These are phyloP conservation scores for Saturnispora zaruensis DNA, from an alignment of 805 yeast genomes.

Conservation along the genomic window DNA sequence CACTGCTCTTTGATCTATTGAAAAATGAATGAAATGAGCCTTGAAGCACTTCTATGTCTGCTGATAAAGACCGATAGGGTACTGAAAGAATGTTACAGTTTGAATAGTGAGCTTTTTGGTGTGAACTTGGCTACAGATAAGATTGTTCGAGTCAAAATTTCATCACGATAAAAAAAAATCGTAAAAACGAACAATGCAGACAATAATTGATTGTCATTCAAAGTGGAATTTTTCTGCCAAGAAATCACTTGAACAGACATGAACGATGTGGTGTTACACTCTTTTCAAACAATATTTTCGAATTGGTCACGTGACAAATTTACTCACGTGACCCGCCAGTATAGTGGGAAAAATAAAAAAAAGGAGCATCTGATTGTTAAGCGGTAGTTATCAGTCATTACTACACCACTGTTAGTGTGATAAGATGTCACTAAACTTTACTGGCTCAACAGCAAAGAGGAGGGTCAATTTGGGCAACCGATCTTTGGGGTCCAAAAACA, in stretches of 20 bases:
- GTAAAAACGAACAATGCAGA: too few species aligned
- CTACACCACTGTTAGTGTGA: background rate
- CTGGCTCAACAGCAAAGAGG: constrained; percentile 27
- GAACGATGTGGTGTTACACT: too few species aligned
- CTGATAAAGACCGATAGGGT: background rate
- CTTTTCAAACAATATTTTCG: too few species aligned
- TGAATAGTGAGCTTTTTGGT: too few species aligned
- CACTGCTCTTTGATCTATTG: background rate
- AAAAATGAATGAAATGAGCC: background rate
- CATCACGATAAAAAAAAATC: too few species aligned
- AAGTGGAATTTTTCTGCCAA: too few species aligned
- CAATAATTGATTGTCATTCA: too few species aligned
- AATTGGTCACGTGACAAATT: background rate
- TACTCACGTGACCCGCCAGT: background rate
- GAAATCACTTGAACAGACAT: too few species aligned
- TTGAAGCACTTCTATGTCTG: background rate
- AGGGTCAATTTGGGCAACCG: constrained; percentile 44
- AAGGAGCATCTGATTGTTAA: background rate
- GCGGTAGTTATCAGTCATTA: background rate
- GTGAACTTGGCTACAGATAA: too few species aligned
- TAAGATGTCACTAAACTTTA: constrained; percentile 26
- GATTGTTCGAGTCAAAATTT: too few species aligned
- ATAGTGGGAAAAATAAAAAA: background rate
- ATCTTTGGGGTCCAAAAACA: constrained; percentile 23
- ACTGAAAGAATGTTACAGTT: too few species aligned